Evolutionary conservation across 768 basidiomycete genomes (phyloP), one percentile per base, ranked within the genome.

Genomic region (Termitomyces sp.): DNA sequence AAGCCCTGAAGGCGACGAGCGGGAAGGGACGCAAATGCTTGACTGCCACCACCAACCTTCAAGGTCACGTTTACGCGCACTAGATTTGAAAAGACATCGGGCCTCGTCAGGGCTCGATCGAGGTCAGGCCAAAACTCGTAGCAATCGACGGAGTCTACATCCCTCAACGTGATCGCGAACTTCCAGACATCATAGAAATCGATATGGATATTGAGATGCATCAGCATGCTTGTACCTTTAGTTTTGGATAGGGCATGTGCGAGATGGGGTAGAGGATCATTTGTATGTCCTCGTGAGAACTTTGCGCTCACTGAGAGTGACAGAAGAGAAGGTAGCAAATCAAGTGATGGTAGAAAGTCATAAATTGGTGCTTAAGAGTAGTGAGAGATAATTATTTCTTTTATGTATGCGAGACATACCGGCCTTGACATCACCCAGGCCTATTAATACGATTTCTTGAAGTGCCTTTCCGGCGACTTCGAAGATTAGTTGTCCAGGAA

Each of bases 131-230:
- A 62, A 30, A 62, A 38, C 10, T 55, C 50, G 33, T 62, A 62
- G 33, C 52, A 35, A 40, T 54, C 54, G 14, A 62, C 42, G 40
- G 49, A 33, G 20, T 57, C 40, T 35, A 33, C 46, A 47, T 62
- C 61, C 20, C 61, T 59, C 33, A 36, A 44, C 3, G 61, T 62
- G 46, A 60, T 58, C 14, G 61, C 56, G 28, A 62, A 62, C 32
- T 55, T 59, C 61, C 61, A 62, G 50, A 61, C 61, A 50, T 49
- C 52, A 47, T 53, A 51, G 33, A 62, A 62, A 48, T 57, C 55
- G 18, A 62, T 56, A 32, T 52, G 6, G 6, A 62, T 53, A 1
- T 28, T 20, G 26, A 62, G 61, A 22, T 55, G 20, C 36, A 45
- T 35, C 16, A 62, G 53, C 7, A 53, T 20, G 24, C 53, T 47